Evolutionary conservation across 495 filamentous ascomycete genomes (phyloP).

Genomic region (Neurospora sp.): DNA sequence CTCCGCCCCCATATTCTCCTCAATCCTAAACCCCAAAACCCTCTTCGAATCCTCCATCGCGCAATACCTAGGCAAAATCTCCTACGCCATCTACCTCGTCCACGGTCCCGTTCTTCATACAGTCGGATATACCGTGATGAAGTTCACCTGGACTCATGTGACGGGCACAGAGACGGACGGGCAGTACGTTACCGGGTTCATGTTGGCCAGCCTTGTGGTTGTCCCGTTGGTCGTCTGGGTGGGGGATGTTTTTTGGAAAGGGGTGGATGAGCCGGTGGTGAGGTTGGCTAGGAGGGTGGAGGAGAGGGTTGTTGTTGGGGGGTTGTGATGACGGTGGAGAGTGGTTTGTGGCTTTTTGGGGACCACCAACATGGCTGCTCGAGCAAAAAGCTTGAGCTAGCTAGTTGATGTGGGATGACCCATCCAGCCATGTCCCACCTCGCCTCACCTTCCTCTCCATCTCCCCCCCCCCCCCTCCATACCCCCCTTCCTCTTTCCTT

Average conservation of each 20-base stretch:
- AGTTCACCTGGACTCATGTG: slow-evolving; percentile 19
- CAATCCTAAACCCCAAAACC: background rate
- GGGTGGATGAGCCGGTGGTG: slow-evolving; percentile 35
- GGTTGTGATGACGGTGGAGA: background rate
- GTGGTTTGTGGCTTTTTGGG: background rate
- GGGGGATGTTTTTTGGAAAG: slow-evolving; percentile 37
- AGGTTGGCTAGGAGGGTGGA: slow-evolving; percentile 36
- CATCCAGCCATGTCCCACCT: background rate
- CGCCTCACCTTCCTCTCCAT: background rate
- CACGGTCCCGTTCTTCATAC: slow-evolving; percentile 42
- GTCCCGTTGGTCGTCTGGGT: slow-evolving; percentile 33
- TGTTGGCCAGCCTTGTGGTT: slow-evolving; percentile 23
- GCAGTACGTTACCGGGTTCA: slow-evolving; percentile 24
- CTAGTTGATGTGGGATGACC: background rate
- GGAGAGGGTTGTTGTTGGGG: slow-evolving; percentile 4
- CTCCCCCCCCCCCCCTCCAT: background rate
- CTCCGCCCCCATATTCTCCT: background rate
- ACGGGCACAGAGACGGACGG: slow-evolving; percentile 23
- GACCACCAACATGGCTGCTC: background rate
- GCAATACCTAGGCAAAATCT: slow-evolving; percentile 42
- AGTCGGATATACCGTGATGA: slow-evolving; percentile 29
- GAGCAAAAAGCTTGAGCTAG: background rate
- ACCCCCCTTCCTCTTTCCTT: background rate
- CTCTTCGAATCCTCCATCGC: slow-evolving; percentile 23
- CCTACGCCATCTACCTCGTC: slow-evolving; percentile 42